A percentile compares a stretch with the other conserved stretches of the same genome.
phyloP scores from a whole-genome alignment of 345 rosid genomes.

The Hirschfeldia incana region DNA sequence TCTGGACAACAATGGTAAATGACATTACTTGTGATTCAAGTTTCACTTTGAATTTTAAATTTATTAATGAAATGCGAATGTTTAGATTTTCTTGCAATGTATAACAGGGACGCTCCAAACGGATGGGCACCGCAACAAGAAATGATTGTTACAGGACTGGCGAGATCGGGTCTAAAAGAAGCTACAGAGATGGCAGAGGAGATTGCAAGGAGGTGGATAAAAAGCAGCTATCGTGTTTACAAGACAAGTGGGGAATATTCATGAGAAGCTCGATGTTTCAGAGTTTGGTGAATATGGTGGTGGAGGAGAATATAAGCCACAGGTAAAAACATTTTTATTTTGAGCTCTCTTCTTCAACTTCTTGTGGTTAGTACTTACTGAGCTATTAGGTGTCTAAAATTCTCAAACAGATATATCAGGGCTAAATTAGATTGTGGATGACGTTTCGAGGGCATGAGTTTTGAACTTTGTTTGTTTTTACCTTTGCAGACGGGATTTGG shows the following conservation, averaged over 20 bases:
- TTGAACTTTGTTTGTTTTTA: slow-evolving; percentile 2
- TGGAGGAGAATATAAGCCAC: slow-evolving; percentile 70
- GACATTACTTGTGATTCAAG: slow-evolving; percentile 4
- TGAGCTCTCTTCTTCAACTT: slow-evolving; percentile 4
- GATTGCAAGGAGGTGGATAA: slow-evolving; percentile 74
- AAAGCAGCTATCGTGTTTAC: slow-evolving; percentile 57
- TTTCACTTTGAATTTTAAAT: neutral
- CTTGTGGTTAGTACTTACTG: neutral
- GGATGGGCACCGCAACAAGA: slow-evolving; percentile 96
- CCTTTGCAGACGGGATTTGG: slow-evolving; percentile 85
- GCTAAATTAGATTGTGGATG: neutral
- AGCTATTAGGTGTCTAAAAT: neutral
- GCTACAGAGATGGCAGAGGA: slow-evolving; percentile 72
- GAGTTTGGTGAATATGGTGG: slow-evolving; percentile 63
- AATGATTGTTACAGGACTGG: slow-evolving; percentile 72
- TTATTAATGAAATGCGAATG: neutral
- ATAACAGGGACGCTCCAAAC: slow-evolving; percentile 81
- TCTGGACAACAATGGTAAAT: slow-evolving; percentile 80
- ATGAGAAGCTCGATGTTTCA: slow-evolving; percentile 49
- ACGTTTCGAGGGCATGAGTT: neutral
- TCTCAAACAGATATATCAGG: neutral
- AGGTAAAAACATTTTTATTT: slow-evolving; percentile 42
- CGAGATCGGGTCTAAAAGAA: slow-evolving; percentile 50
- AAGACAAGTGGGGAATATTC: slow-evolving; percentile 61
- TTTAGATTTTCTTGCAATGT: neutral